A percentile compares a stretch with the other conserved stretches of the same genome.
phyloP scores from a whole-genome alignment of 306 rosid species.

The Sechiopsis laciniata region DNA sequence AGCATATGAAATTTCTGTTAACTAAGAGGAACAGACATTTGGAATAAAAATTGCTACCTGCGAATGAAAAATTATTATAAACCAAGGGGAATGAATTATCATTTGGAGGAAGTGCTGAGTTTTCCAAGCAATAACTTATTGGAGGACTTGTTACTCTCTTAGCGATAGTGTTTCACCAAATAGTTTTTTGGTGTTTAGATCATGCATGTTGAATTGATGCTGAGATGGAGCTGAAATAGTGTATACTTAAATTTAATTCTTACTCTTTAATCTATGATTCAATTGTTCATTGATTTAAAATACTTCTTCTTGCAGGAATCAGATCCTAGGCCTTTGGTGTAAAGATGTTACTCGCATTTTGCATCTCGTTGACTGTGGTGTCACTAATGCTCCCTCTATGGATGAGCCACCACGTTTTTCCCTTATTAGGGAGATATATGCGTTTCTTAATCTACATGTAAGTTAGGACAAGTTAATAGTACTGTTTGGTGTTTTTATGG shows the following conservation, averaged over 20 bases:
- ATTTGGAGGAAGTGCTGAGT: neutral
- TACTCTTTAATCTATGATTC: neutral
- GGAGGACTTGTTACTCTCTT: neutral
- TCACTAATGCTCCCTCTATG: conserved; percentile 39
- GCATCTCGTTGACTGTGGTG: conserved; percentile 90
- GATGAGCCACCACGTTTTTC: conserved; percentile 54
- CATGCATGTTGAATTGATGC: conserved; percentile 6
- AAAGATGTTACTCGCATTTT: conserved; percentile 85
- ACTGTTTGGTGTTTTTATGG: conserved; percentile 16
- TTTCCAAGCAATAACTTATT: conserved; percentile 11
- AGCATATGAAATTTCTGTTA: neutral
- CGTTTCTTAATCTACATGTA: conserved; percentile 88
- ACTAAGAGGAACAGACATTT: neutral
- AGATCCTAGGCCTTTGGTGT: conserved; percentile 78
- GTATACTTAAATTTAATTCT: neutral
- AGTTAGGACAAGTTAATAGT: conserved; percentile 33
- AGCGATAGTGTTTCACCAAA: neutral
- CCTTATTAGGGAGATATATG: conserved; percentile 77
- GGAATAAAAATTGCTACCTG: neutral
- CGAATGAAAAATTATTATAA: neutral
- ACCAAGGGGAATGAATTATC: neutral
- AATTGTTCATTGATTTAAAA: conserved; percentile 5
- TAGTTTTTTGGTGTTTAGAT: conserved; percentile 15
- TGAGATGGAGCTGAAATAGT: neutral
- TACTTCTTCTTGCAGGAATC: conserved; percentile 60